Evolutionary conservation across 495 filamentous ascomycete genomes (phyloP), one percentile per base, ranked within the genome.

Genomic region (Daldinia childiae): DNA sequence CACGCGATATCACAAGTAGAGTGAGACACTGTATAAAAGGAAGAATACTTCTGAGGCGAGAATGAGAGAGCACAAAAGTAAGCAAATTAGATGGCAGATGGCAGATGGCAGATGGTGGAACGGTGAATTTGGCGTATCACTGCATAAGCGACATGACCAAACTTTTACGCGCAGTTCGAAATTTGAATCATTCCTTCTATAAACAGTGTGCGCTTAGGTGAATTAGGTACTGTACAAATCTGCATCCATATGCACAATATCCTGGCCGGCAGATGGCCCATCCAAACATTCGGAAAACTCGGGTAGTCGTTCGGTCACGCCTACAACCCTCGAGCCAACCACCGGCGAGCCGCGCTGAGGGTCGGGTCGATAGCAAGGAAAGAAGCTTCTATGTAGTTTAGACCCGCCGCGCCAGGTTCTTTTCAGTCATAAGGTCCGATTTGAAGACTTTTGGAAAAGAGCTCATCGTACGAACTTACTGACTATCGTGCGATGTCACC

Each of bases 251-350:
- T 24, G 11, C 21, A 29, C 14, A 15, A 36, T 30, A 41, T 29
- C 64, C 12, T 15, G n/a, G 26, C 29, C 43, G 56, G 54, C 55
- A 66, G 29, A 52, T 41, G 32, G 24, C 6, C 19, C 21, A 39
- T 6, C 62, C n/a, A 51, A 29, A 45, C 19, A 24, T n/a, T 59
- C 64, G 64, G 64, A 66, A 32, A 66, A 6, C 9, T 66, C 56
- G 64, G 64, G 54, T 32, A 45, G 56, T 54, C 27, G 54, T 3
- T 27, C 21, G 41, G 41, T 60, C 55, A 66, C 45, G 21, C 21
- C 24, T 14, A 26, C 21, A 17, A 45, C 15, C 57, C 36, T 39
- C 12, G 15, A 64, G 29, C 54, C 29, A 58, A 66, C 63, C 36
- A 58, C 55, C 27, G 17, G n/a, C 48, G 24, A 43, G 24, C 15